A percentile compares a stretch with the other conserved stretches of the same genome.
Conservation (phyloP, 129 eudicot genomes). For the Chrysanthemum lavandulifolium region DNA sequence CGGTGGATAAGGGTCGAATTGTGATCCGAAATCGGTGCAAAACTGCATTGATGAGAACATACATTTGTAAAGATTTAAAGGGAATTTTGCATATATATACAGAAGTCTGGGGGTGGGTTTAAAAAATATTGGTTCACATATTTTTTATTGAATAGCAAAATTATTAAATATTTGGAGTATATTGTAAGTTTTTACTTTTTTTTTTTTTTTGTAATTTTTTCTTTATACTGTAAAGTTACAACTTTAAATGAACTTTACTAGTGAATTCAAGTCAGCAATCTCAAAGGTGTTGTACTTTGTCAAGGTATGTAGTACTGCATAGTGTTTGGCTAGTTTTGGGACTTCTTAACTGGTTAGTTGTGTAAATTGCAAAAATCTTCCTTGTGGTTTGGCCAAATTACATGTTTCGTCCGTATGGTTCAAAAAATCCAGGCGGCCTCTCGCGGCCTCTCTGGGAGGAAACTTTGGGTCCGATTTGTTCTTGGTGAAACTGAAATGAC, state of each 20-base stretch:
- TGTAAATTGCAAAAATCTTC: too few relatives aligned
- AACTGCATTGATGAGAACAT: constrained; percentile 34
- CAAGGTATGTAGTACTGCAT: neutral
- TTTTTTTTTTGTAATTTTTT: too few relatives aligned
- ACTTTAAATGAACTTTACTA: neutral
- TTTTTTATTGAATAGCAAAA: constrained; percentile 13
- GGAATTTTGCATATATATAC: constrained; percentile 27
- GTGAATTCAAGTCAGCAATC: constrained; percentile 5
- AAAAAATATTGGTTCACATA: constrained; percentile 21
- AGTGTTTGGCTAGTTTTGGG: too few relatives aligned
- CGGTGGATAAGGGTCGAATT: constrained; percentile 13
- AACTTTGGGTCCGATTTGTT: too few relatives aligned
- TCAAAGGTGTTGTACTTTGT: neutral
- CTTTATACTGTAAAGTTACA: constrained; percentile 7
- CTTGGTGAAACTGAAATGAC: too few relatives aligned
- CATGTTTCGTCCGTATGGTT: too few relatives aligned
- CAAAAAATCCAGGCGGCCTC: too few relatives aligned
- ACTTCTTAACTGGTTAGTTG: too few relatives aligned
- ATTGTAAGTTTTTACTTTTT: too few relatives aligned
- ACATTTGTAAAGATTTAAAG: constrained; percentile 28
- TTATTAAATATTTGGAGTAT: constrained; percentile 13
- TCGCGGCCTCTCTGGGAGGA: too few relatives aligned
- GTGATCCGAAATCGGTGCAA: constrained; percentile 20
- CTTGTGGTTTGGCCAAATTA: too few relatives aligned
- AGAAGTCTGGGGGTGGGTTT: constrained; percentile 12